phyloP scores from a whole-genome alignment of 169 alveolate species.

The Babesia microti region DNA sequence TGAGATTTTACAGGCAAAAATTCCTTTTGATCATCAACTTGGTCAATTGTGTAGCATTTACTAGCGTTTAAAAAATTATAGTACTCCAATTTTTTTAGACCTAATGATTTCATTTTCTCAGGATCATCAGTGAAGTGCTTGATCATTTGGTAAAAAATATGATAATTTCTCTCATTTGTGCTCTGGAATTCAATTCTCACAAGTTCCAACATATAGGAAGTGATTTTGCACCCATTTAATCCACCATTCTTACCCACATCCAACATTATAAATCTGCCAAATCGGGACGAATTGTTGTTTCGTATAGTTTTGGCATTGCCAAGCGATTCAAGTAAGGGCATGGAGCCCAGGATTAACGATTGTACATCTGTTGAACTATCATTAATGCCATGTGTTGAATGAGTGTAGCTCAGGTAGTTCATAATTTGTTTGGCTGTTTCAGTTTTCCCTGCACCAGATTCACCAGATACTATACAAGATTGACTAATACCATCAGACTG shows the following conservation, averaged over 20 bases:
- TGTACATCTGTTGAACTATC: conserved; percentile 17
- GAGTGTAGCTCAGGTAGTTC: conserved; percentile 34
- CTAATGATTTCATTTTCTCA: conserved; percentile 13
- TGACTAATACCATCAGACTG: conserved; percentile 64
- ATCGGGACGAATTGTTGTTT: conserved; percentile 93
- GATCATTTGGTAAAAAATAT: conserved; percentile 79
- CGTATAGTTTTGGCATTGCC: conserved; percentile 98
- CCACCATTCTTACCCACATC: conserved; percentile 76
- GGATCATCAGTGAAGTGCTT: conserved; percentile 44
- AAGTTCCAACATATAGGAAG: conserved; percentile 90
- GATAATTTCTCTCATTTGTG: conserved; percentile 90
- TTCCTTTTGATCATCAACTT: conserved; percentile 58
- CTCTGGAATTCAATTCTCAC: conserved; percentile 80
- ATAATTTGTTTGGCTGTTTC: conserved; percentile 92
- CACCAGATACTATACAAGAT: conserved; percentile 97
- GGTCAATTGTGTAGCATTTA: conserved; percentile 57
- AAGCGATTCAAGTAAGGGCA: conserved; percentile 94
- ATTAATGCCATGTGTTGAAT: conserved; percentile 1
- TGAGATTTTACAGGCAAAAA: conserved; percentile 23
- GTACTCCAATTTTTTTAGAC: conserved; percentile 20
- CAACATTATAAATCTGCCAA: conserved; percentile 93
- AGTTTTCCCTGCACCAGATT: conserved; percentile 99
- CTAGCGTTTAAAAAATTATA: conserved; percentile 46
- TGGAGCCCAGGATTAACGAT: conserved; percentile 61
- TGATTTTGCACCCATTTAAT: conserved; percentile 81